phyloP scores from a whole-genome alignment of 2,329 filamentous ascomycete species.

The Aspergillus sp. region DNA sequence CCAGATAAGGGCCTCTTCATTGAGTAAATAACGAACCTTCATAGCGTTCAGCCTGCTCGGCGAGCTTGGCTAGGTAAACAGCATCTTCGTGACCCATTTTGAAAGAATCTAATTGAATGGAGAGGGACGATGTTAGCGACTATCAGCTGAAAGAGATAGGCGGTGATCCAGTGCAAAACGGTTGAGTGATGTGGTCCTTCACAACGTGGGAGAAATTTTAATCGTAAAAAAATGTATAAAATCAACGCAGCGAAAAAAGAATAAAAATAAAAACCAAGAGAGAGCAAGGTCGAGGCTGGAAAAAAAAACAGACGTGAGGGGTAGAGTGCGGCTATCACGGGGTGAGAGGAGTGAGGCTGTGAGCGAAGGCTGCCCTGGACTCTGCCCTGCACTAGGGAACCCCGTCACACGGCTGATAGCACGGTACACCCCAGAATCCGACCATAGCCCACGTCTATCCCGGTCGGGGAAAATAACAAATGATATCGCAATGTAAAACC shows the following conservation, averaged over 20 bases:
- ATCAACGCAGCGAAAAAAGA: not conserved
- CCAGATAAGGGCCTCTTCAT: not conserved
- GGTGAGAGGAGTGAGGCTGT: constrained; percentile 20
- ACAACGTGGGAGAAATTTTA: not conserved
- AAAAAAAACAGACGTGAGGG: constrained; percentile 16
- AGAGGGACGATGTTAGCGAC: constrained; percentile 4
- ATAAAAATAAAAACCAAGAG: constrained; percentile 1
- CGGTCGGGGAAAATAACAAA: not conserved
- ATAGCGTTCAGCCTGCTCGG: constrained; percentile 99
- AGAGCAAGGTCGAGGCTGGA: constrained; percentile 3
- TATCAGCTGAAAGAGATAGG: not conserved
- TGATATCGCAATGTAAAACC: not conserved
- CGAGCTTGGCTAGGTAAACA: constrained; percentile 99
- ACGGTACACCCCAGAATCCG: constrained; percentile 2
- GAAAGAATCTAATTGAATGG: constrained; percentile 41
- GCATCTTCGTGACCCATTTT: constrained; percentile 99
- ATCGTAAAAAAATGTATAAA: constrained; percentile 1
- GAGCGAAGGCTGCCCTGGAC: constrained; percentile 13
- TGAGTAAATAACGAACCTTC: constrained; percentile 70
- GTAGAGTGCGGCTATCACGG: constrained; percentile 20
- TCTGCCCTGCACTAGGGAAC: constrained; percentile 9
- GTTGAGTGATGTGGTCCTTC: not conserved
- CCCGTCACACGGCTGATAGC: constrained; percentile 10
- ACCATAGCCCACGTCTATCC: not conserved
- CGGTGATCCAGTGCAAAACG: not conserved